Base-by-base conservation (phyloP, 228 moss, liverwort and hornwort genomes). In the Sphagnum fallax region DNA sequence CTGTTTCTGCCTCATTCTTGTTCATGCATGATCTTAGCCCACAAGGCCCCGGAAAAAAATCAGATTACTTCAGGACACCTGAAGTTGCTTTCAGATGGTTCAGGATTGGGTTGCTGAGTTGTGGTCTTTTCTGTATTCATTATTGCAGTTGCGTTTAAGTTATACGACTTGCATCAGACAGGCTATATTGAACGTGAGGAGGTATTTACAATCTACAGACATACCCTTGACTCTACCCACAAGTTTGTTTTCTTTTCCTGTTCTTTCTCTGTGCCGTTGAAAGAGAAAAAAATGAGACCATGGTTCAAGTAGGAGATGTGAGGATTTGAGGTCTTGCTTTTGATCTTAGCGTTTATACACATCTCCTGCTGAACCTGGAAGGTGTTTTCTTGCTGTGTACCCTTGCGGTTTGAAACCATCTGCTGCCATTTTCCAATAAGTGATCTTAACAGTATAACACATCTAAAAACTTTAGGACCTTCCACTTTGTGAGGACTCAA, bases 161-260 rank as follows among this genome's bases (percentile, higher is more conserved):
- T 89, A 49, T 89, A 92, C 66, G 90, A 95, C 67, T 81, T 91
- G 71, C 84, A 74, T 68, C 81, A 90, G 77, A 91, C 95, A 32
- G 90, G 95, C 53, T 95, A 74, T 70, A 92, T 92, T 69, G 95
- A 92, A 74, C 83, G 95, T 66, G 95, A 91, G 71, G 92, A 89
- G 95, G 90, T 95, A 70, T 53, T 49, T 5, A 11, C 8, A 61
- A 61, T 16, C 13, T 61, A 10, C 16, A 6, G 59, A 11, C 15
- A 60, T 15, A 11, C 3, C 15, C 59, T 60, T 60, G 59, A 15
- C 12, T 60, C 59, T 60, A 11, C 12, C 15, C 12, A 11, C 12
- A 11, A 60, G 15, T 11, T 60, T 11, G 59, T 11, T 60, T 11
- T 11, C 59, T 11, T 11, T 60, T 15, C 15, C 12, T 60, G 59